Evolutionary conservation across 805 yeast genomes (phyloP).

Genomic region (Wickerhamomyces alni): DNA sequence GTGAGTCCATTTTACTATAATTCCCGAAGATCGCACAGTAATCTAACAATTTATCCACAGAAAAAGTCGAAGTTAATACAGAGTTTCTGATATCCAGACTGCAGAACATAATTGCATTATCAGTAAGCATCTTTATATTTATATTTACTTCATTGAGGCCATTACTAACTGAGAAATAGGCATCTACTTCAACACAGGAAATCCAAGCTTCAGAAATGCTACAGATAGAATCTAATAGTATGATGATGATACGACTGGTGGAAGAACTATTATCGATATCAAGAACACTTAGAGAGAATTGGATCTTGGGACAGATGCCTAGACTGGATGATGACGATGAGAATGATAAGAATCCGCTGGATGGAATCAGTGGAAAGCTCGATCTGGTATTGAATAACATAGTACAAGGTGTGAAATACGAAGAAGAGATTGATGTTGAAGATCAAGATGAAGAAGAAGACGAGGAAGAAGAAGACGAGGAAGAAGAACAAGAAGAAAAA

Average conservation of each 20-base stretch:
- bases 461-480: background rate
- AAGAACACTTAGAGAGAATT: constrained; percentile 43
- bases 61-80: constrained; percentile 44
- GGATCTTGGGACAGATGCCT: constrained; percentile 51
- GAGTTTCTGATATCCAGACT: constrained; percentile 46
- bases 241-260: constrained; percentile 42
- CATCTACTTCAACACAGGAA: constrained; percentile 26
- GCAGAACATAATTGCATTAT: constrained; percentile 44
- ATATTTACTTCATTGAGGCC: too few species aligned
- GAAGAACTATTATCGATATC: constrained; percentile 47
- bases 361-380: constrained; percentile 3
- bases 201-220: constrained; percentile 44
- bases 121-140: constrained; percentile 20
- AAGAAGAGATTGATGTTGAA: constrained; percentile 10
- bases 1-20: constrained; percentile 20
- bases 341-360: constrained; percentile 7
- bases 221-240: constrained; percentile 49
- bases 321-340: constrained; percentile 13
- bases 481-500: background rate
- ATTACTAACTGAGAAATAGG: constrained; percentile 3
- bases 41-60: constrained; percentile 18
- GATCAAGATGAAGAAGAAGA: constrained; percentile 1
- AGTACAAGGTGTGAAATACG: constrained; percentile 3
- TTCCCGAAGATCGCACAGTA: background rate
- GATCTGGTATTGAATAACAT: constrained; percentile 5